A percentile compares a stretch with the other conserved stretches of the same genome.
phyloP scores from a whole-genome alignment of 1,139 yeast genomes.

The Blastobotrys arbuscula region DNA sequence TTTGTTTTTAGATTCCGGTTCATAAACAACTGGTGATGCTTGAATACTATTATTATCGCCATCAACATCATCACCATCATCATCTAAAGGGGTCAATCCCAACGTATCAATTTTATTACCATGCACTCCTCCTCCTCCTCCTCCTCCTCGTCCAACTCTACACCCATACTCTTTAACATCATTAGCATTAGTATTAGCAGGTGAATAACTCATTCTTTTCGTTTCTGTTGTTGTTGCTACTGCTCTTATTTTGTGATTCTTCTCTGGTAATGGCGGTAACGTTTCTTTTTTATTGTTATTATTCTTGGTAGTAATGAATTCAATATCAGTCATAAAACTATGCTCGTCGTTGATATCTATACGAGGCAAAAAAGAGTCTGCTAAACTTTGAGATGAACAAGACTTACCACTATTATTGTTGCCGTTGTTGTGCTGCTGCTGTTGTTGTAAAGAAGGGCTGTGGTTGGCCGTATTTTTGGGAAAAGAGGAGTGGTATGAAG shows the following conservation, averaged over 20 bases:
- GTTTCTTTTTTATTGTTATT: conserved; percentile 5
- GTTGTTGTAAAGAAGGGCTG: background rate
- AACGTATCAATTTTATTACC: background rate
- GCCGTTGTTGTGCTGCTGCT: background rate
- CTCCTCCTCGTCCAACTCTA: background rate
- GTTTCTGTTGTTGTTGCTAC: background rate
- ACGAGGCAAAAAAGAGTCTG: conserved; percentile 9
- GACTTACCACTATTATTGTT: background rate
- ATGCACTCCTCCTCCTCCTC: no score
- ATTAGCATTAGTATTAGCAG: background rate
- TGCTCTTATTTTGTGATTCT: background rate
- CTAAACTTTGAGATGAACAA: conserved; percentile 7
- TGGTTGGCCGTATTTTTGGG: conserved; percentile 2
- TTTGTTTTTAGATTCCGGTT: conserved; percentile 1
- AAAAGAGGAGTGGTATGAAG: conserved; percentile 11
- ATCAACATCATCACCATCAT: conserved; percentile 9
- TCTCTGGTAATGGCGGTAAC: conserved; percentile 9
- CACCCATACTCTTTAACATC: background rate
- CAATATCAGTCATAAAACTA: background rate
- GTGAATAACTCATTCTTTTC: background rate
- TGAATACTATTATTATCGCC: conserved; percentile 9
- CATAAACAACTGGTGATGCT: conserved; percentile 10
- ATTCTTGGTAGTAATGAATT: conserved; percentile 3
- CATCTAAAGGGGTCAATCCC: background rate
- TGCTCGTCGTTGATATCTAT: conserved; percentile 9